These are phyloP conservation scores for Colletotrichum eremochloae DNA, from an alignment of 2,329 filamentous ascomycete genomes.

Conservation along the genomic window DNA sequence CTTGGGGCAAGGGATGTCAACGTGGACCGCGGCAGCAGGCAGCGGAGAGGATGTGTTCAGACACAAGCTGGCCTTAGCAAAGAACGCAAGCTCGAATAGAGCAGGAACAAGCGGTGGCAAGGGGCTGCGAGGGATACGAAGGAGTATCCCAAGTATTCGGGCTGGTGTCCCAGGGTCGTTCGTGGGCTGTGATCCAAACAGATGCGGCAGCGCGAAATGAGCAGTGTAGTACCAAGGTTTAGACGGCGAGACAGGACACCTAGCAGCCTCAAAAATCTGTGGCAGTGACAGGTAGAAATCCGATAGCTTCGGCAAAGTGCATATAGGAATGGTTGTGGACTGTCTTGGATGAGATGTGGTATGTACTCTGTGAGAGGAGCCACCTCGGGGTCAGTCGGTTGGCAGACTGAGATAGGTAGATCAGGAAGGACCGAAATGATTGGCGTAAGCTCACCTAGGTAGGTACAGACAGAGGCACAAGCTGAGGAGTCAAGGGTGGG, in stretches of 20 bases:
- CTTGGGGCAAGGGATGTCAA: conserved; percentile 33
- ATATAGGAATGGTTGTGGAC: conserved; percentile 10
- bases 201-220: conserved; percentile 14
- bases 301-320: conserved; percentile 30
- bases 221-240: conserved; percentile 18
- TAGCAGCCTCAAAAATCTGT: conserved; percentile 30
- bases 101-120: not conserved
- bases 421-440: conserved; percentile 32
- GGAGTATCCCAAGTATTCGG: not conserved
- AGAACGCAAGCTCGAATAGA: not conserved
- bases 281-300: conserved; percentile 25
- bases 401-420: conserved; percentile 30
- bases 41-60: conserved; percentile 5
- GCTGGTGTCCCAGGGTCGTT: not conserved
- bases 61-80: conserved; percentile 1
- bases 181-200: conserved; percentile 2
- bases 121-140: conserved; percentile 4
- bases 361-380: conserved; percentile 30
- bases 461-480: conserved; percentile 15
- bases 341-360: conserved; percentile 18
- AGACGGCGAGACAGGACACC: conserved; percentile 15
- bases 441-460: conserved; percentile 34
- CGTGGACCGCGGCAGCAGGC: conserved; percentile 20
- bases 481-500: conserved; percentile 11
- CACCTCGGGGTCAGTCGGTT: conserved; percentile 15